Conservation (phyloP, 192 early-diverging fungal species). For the Rhizophlyctis rosea region DNA sequence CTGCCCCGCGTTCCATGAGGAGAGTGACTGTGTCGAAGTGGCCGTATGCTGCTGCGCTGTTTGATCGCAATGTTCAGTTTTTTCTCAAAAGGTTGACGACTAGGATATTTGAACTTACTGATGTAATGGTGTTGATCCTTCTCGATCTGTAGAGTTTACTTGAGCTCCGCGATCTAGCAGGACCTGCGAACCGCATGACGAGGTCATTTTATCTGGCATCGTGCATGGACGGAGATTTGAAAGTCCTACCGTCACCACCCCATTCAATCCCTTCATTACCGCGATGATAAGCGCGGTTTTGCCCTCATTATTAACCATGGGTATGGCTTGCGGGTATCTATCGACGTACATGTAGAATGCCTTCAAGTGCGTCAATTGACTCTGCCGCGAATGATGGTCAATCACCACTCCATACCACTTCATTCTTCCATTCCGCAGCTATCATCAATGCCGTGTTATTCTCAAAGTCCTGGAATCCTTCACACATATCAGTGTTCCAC, state of each 20-base stretch:
- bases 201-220: neutral
- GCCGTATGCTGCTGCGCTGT: slow-evolving; percentile 43
- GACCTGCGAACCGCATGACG: slow-evolving; percentile 6
- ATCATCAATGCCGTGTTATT: slow-evolving; percentile 47
- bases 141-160: slow-evolving; percentile 36
- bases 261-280: slow-evolving; percentile 31
- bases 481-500: neutral
- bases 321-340: slow-evolving; percentile 35
- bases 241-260: slow-evolving; percentile 24
- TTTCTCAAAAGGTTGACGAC: neutral
- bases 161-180: slow-evolving; percentile 44
- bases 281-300: slow-evolving; percentile 47
- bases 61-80: neutral
- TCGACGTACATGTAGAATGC: slow-evolving; percentile 31
- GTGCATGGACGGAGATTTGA: neutral
- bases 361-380: slow-evolving; percentile 2
- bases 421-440: slow-evolving; percentile 41
- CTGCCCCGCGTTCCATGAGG: slow-evolving; percentile 39
- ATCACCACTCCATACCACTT: slow-evolving; percentile 24
- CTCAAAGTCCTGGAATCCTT: slow-evolving; percentile 44
- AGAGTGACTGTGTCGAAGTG: slow-evolving; percentile 41
- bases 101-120: slow-evolving; percentile 24
- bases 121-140: slow-evolving; percentile 49
- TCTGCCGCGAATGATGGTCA: slow-evolving; percentile 1
- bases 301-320: slow-evolving; percentile 39